These are phyloP conservation scores for Hypoxylon sp. DNA, from an alignment of 2,329 filamentous ascomycete species.

Conservation along the genomic window DNA sequence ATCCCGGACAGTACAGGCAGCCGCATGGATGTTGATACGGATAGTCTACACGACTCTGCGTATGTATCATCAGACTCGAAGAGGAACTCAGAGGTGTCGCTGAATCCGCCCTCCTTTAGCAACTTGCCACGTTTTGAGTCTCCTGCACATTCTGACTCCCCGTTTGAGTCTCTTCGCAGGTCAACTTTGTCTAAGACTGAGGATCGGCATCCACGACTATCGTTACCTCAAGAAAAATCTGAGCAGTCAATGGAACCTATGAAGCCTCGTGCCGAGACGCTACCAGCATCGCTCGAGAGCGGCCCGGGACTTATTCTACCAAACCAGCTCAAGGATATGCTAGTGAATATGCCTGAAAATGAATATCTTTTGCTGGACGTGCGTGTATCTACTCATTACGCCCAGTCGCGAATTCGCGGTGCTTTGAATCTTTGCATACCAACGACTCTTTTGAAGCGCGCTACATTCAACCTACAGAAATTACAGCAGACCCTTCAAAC, in stretches of 20 bases:
- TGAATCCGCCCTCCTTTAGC: slow-evolving; percentile 60
- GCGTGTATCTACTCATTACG: slow-evolving; percentile 87
- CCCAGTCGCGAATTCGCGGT: slow-evolving; percentile 79
- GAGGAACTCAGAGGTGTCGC: slow-evolving; percentile 65
- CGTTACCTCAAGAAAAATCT: slow-evolving; percentile 64
- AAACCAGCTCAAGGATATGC: slow-evolving; percentile 68
- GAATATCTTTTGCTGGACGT: slow-evolving; percentile 84
- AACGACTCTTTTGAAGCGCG: slow-evolving; percentile 90
- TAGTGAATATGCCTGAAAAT: slow-evolving; percentile 60
- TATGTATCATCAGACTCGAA: slow-evolving; percentile 70
- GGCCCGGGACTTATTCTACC: slow-evolving; percentile 68
- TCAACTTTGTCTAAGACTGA: slow-evolving; percentile 61
- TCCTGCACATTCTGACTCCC: slow-evolving; percentile 57
- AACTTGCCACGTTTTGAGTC: slow-evolving; percentile 64
- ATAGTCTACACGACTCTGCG: slow-evolving; percentile 67
- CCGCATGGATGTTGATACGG: slow-evolving; percentile 63
- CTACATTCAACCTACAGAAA: slow-evolving; percentile 91
- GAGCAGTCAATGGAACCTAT: slow-evolving; percentile 58
- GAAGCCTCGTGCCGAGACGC: slow-evolving; percentile 63
- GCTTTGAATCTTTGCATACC: slow-evolving; percentile 95
- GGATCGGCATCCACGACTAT: slow-evolving; percentile 69
- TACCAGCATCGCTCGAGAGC: slow-evolving; percentile 66
- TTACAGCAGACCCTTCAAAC: slow-evolving; percentile 88
- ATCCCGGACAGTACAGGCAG: slow-evolving; percentile 40
- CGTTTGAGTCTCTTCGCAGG: slow-evolving; percentile 54